These are phyloP conservation scores for Poterioochromonas sp. DNA, from an alignment of 352 stramenopile species.

Conservation along the genomic window DNA sequence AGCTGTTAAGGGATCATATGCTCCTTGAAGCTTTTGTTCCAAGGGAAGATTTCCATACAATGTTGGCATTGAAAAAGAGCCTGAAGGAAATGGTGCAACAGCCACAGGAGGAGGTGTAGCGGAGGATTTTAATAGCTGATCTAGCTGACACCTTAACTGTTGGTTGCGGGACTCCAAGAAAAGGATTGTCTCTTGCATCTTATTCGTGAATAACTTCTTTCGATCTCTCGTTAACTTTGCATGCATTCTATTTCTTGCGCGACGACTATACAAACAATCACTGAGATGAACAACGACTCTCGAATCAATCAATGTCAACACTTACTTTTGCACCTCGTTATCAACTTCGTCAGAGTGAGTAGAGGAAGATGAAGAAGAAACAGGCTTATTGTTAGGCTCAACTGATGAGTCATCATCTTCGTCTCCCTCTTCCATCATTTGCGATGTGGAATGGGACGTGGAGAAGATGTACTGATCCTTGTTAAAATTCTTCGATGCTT, in stretches of 20 bases:
- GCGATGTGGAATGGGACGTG: not conserved
- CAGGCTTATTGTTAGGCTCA: not conserved
- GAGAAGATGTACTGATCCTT: not conserved
- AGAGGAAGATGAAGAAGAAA: not conserved
- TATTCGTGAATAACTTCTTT: constrained; percentile 41
- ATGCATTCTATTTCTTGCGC: constrained; percentile 47
- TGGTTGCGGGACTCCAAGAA: not conserved
- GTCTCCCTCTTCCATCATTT: not conserved
- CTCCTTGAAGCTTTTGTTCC: too few species aligned
- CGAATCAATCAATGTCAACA: not conserved
- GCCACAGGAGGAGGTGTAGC: not conserved
- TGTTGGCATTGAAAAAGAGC: too few species aligned
- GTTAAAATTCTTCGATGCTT: not conserved
- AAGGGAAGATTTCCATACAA: too few species aligned
- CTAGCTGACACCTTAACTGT: not conserved
- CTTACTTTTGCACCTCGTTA: not conserved
- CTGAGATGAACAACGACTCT: not conserved
- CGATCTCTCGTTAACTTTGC: constrained; percentile 46
- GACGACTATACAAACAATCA: constrained; percentile 32
- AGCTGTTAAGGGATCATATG: too few species aligned
- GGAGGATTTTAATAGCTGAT: not conserved
- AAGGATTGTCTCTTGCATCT: constrained; percentile 4
- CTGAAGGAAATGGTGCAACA: too few species aligned
- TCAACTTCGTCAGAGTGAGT: not conserved
- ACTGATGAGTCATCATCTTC: not conserved